These are phyloP conservation scores for Xerocomellus amylosporus DNA, from an alignment of 768 basidiomycete species.

Conservation along the genomic window DNA sequence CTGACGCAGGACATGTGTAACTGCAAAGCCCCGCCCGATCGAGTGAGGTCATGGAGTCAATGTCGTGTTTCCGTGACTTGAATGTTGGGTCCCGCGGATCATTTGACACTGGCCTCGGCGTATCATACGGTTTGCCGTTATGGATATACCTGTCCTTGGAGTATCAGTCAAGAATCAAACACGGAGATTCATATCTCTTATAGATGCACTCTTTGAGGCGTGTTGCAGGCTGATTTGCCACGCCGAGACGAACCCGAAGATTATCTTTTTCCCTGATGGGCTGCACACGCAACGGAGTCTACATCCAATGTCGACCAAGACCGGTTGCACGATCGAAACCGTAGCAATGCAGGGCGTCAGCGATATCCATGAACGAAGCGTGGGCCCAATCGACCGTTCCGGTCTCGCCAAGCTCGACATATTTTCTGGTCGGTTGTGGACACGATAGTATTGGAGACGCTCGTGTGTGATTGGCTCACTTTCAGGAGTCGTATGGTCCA, in stretches of 20 bases:
- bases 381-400: constrained; percentile 26
- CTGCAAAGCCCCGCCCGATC: not conserved
- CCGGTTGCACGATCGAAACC: constrained; percentile 44
- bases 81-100: not conserved
- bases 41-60: no score
- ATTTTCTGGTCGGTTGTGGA: constrained; percentile 38
- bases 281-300: not conserved
- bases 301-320: not conserved
- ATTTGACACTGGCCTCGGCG: not conserved
- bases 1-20: not conserved
- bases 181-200: constrained; percentile 55
- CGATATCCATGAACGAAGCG: constrained; percentile 30
- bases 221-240: constrained; percentile 38
- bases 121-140: constrained; percentile 44
- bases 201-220: constrained; percentile 45
- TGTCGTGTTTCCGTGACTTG: not conserved
- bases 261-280: constrained; percentile 52
- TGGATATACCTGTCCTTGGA: constrained; percentile 10
- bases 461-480: no score
- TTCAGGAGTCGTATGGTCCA: no score
- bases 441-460: not conserved
- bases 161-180: no score
- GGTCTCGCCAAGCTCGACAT: constrained; percentile 52
- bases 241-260: constrained; percentile 39
- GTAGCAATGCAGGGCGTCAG: constrained; percentile 41